Evolutionary conservation across 768 basidiomycete genomes (phyloP), one percentile per base, ranked within the genome.

Genomic region (Peribolospora kevripleyi): DNA sequence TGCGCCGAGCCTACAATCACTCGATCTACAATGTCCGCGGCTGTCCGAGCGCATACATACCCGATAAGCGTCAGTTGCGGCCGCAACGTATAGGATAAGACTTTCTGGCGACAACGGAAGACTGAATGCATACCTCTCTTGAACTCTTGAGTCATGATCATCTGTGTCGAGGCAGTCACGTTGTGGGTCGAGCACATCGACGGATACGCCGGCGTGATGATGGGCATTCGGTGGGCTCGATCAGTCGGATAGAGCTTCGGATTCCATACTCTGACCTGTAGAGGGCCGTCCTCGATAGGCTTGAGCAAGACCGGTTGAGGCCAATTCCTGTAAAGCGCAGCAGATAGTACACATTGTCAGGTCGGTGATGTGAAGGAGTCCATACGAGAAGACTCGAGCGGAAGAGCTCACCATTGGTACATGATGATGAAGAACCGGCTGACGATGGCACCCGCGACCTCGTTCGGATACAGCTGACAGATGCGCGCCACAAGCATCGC

Each of bases 161-260:
- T 80, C 69, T 93, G 86, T 4, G 91, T 97, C 7, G 88, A 93
- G 47, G 78, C 76, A 52, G 87, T 88, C 57, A 97, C 90, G 63
- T 97, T 98, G 70, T 98, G 93, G 13, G 93, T 98, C 37, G 91
- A 78, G 67, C 91, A 97, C 91, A 98, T 98, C 5, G 91, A 81
- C 49, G 93, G 93, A 68, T 95, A 98, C 8, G 93, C 90, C 3
- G 93, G 93, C 2, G 93, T 98, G 62, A 98, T 97, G 64, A 98
- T 95, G 9, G 93, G 93, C 93, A 97, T 97, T 60, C 86, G 76
- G 69, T 98, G 93, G n/a, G 84, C 76, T 56, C 84, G 75, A 67
- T 95, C 88, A 57, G 77, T 77, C 4, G 87, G 87, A 67, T 91
- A 95, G 54, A 93, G 67, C 83, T 81, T 85, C 3, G 93, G 93